Evolutionary conservation across 108 stramenopile species (phyloP), one percentile per base, ranked within the genome.

Genomic region (Cyclotella baltica): DNA sequence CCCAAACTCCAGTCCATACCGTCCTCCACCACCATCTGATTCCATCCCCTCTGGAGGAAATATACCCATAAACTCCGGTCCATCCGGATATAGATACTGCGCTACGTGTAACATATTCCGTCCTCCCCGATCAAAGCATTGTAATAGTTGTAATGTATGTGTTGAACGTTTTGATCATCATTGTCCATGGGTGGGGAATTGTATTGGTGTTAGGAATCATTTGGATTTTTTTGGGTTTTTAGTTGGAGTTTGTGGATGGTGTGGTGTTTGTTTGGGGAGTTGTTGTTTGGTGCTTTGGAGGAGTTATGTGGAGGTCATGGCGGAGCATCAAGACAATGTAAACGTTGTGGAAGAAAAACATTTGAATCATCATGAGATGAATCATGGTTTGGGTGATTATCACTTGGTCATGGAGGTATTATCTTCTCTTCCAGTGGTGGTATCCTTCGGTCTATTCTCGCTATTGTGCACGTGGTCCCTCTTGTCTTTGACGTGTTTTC

Each of bases 131-230:
- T 85, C 90, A 58, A 97, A 98, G 75, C 98, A 99, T 75, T 99
- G 98, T 84, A 94, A 93, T 64, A 83, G 80, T 0, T 99, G 98
- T 75, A 97, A 96, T 84, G 87, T 87, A 38, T 99, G 98, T 75
- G 96, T 98, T 29, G 81, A 77, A 57, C 87, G 84, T 73, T 97
- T 98, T 65, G 98, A 99, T 86, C 98, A 99, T 83, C 88, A 86
- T 48, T 78, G 80, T 70, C 81, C 98, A 13, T 99, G 97, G 96
- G 91, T 97, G 37, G 97, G 96, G 25, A 94, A 86, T 79, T 99
- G 98, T 70, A 96, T 99, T 62, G 98, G 97, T 18, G 90, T 90
- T 68, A 88, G 96, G 55, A 99, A 99, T 83, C 92, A 98, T 80
- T 66, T 85, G 13, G 73, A 48, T 55, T 99, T 99, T 78, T 86